Conservation (phyloP, 1,284 basidiomycete genomes). For the Trichosporon sp. region DNA sequence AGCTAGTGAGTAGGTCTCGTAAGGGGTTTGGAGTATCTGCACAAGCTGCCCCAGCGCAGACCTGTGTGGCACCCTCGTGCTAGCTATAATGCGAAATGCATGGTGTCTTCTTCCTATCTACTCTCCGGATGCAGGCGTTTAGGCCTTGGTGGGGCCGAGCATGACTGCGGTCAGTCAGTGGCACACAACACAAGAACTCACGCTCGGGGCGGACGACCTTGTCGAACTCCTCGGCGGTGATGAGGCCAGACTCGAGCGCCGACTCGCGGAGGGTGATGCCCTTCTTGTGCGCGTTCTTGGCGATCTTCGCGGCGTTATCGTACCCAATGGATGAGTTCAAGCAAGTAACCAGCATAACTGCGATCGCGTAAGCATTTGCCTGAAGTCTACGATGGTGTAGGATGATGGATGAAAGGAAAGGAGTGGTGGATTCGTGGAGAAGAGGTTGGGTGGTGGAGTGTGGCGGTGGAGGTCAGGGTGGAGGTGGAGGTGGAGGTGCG, state of each 20-base stretch:
- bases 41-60: too few species aligned
- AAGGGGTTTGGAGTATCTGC: too few species aligned
- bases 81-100: conserved; percentile 2
- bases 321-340: conserved; percentile 33
- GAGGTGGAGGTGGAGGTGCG: neutral
- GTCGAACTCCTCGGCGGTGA: conserved; percentile 92
- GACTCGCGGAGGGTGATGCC: conserved; percentile 91
- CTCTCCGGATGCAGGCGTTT: neutral
- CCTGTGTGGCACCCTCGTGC: too few species aligned
- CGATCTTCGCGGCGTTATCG: conserved; percentile 72
- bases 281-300: conserved; percentile 99
- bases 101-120: neutral
- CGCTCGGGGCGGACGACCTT: conserved; percentile 86
- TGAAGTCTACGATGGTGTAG: neutral
- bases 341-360: conserved; percentile 32
- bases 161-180: neutral
- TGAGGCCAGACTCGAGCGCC: conserved; percentile 76
- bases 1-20: too few species aligned
- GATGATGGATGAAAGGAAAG: neutral
- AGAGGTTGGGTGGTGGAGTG: neutral
- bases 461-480: neutral
- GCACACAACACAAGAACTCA: neutral
- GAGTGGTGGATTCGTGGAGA: neutral
- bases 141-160: conserved; percentile 13
- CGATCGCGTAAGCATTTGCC: neutral